Evolutionary conservation across 2,329 filamentous ascomycete species (phyloP), one percentile per base, ranked within the genome.

Genomic region (Aspergillus latus): DNA sequence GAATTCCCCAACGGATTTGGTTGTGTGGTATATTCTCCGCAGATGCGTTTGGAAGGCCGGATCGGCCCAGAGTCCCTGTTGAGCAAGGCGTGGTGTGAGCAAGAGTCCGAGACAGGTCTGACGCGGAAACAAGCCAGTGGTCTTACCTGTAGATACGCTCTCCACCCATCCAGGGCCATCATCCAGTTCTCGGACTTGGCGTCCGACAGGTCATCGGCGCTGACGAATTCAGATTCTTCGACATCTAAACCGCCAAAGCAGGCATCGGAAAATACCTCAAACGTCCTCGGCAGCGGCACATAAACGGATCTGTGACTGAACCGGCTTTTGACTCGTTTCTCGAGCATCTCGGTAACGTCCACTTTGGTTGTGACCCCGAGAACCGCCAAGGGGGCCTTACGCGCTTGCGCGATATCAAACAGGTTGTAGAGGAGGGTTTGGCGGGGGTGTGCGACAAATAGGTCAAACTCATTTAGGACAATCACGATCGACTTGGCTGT

Each of bases 341-440:
- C 94, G 13, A 99, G 80, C 72, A 87, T 90, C 65, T 99, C 94
- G 2, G 92, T 90, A 1, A 97, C 91, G 66, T 97, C 92, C 48
- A 97, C 87, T 53, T 90, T 85, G 2, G 92, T 96, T 0, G 94
- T 97, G 58, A 96, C 82, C 0, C 94, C 94, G n/a, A 99, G 78
- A 1, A 97, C 92, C 1, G 91, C 92, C 60, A 99, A 92, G 0
- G 94, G 94, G 1, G 94, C 94, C 72, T 97, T 99, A 57, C 89
- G 86, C 29, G 93, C 91, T 70, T 99, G 94, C 0, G 94, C 94
- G 72, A 97, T 96, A 71, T 99, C 94, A 70, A 99, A 97, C 4
- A 99, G 80, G 69, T 99, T 99, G 76, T 99, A 99, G 9, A 99
- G 77, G n/a, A 99, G 78, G 3, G 94, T 99, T 74, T 99, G 94